A percentile compares a stretch with the other conserved stretches of the same genome.
phyloP scores from a whole-genome alignment of 495 filamentous ascomycete species.

The Penicillium macrosclerotiorum region DNA sequence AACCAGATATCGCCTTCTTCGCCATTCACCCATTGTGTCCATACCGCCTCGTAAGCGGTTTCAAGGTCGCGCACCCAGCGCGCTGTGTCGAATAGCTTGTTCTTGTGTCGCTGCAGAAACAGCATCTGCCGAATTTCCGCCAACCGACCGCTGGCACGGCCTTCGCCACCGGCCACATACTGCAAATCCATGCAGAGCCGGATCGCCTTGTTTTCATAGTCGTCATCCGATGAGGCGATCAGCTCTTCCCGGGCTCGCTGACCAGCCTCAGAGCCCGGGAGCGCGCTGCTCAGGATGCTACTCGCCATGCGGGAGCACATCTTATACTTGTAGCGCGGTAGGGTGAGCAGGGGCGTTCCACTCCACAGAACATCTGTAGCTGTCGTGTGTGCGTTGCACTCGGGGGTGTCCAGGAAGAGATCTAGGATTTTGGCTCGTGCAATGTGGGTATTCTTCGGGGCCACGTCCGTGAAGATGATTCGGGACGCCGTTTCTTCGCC shows the following conservation, averaged over 20 bases:
- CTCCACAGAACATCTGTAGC: conserved; percentile 96
- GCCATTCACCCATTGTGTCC: conserved; percentile 81
- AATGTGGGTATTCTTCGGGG: conserved; percentile 93
- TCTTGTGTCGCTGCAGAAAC: conserved; percentile 77
- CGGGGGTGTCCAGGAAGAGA: conserved; percentile 93
- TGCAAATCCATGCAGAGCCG: conserved; percentile 64
- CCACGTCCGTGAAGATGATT: conserved; percentile 94
- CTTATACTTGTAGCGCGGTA: conserved; percentile 95
- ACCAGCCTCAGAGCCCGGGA: conserved; percentile 69
- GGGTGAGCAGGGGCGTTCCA: conserved; percentile 86
- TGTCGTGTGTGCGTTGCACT: conserved; percentile 98
- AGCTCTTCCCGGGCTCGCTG: conserved; percentile 68
- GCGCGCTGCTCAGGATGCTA: conserved; percentile 84
- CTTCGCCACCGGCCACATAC: conserved; percentile 54
- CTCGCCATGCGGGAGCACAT: conserved; percentile 99
- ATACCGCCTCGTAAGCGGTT: conserved; percentile 81
- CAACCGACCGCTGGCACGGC: conserved; percentile 64
- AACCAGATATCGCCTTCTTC: conserved; percentile 88
- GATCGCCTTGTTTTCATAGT: conserved; percentile 81
- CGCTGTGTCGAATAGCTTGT: conserved; percentile 84
- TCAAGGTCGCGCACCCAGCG: conserved; percentile 94
- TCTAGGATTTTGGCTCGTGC: conserved; percentile 87
- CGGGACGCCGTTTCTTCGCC: conserved; percentile 84
- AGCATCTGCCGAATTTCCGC: conserved; percentile 74
- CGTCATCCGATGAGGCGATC: conserved; percentile 70